phyloP scores from a whole-genome alignment of 1,139 yeast genomes.

The Scheffersomyces titani region DNA sequence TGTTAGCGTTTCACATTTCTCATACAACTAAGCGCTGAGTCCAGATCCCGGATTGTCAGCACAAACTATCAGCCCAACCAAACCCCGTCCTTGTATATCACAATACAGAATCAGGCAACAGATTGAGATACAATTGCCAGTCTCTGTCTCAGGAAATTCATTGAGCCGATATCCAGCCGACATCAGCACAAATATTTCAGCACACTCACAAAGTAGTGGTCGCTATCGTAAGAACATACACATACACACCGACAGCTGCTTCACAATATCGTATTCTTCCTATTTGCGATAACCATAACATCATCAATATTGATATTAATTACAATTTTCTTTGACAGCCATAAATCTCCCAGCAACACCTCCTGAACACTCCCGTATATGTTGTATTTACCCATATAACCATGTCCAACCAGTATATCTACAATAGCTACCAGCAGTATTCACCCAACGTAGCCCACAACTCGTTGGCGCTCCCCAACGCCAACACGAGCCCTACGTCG shows the following conservation, averaged over 20 bases:
- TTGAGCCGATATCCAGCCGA: not conserved
- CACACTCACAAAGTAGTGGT: not conserved
- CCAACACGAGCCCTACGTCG: not conserved
- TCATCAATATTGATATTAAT: not conserved
- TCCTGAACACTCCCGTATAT: not conserved
- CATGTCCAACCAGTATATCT: slow-evolving; percentile 40
- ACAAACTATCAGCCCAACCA: not conserved
- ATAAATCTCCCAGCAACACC: not conserved
- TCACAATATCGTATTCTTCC: not conserved
- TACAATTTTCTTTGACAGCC: not conserved
- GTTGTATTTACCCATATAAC: not conserved
- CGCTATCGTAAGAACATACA: not conserved
- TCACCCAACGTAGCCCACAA: slow-evolving; percentile 32
- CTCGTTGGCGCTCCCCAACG: slow-evolving; percentile 27
- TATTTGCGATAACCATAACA: not conserved
- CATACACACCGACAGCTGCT: not conserved
- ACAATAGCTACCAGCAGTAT: slow-evolving; percentile 35
- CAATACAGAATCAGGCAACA: not conserved
- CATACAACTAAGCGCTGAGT: not conserved
- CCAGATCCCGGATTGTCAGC: not conserved
- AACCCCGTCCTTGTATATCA: not conserved
- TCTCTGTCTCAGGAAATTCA: not conserved
- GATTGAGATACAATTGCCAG: not conserved
- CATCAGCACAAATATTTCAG: not conserved
- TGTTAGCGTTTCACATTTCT: not conserved